These are phyloP conservation scores for Trametes hirsuta DNA, from an alignment of 1,284 basidiomycete species.

Conservation along the genomic window DNA sequence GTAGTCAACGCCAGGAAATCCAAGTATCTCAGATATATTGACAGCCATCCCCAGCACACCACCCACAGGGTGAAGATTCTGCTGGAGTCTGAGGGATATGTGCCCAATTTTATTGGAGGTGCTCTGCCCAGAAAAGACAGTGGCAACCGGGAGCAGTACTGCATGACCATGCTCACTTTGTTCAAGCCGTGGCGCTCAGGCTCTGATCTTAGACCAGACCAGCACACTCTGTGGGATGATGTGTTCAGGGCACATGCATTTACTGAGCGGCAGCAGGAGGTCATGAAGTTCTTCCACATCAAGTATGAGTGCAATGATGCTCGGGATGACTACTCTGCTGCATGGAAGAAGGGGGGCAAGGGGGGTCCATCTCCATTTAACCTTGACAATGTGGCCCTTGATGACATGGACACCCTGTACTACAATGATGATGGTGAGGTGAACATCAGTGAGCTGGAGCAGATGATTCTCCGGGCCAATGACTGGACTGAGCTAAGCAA, in stretches of 20 bases:
- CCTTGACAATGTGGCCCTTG: no score
- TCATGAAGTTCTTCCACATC: conserved; percentile 7
- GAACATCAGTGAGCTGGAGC: background rate
- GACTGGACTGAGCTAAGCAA: background rate
- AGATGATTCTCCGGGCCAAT: background rate
- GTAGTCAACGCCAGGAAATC: no score
- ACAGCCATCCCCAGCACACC: no score
- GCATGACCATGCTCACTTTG: no score
- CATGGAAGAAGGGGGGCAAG: no score
- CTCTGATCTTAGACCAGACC: background rate
- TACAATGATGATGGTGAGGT: background rate
- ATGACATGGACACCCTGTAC: background rate
- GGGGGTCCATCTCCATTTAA: no score
- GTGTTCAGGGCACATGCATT: background rate
- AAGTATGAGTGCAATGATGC: conserved; percentile 9
- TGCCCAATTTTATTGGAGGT: no score
- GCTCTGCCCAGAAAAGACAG: no score
- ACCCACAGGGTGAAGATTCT: no score
- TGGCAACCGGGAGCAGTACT: no score
- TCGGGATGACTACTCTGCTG: conserved; percentile 4
- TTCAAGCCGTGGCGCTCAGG: conserved; percentile 11
- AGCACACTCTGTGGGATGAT: background rate
- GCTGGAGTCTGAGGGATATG: no score
- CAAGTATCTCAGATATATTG: no score
- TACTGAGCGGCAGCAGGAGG: background rate